These are phyloP conservation scores for Setaria italica DNA, from an alignment of 202 grass and related monocot species.

Conservation along the genomic window DNA sequence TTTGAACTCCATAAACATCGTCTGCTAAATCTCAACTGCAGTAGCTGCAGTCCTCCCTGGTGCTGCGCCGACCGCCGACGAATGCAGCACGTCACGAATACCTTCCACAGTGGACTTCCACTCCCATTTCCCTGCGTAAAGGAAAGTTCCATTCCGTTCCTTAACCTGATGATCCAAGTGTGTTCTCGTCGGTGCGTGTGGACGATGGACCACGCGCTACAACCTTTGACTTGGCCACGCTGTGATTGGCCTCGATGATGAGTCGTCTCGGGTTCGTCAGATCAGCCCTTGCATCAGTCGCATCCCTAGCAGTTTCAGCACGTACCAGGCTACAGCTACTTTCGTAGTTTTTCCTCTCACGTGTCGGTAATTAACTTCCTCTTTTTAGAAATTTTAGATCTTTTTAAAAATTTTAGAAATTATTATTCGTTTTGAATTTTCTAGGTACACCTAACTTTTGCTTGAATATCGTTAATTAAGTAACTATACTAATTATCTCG, in stretches of 20 bases:
- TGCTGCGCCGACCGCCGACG: no score
- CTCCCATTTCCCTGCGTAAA: neutral
- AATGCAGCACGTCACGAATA: neutral
- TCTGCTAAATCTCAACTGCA: neutral
- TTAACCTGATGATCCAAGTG: neutral
- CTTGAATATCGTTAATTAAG: no score
- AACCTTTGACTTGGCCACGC: slow-evolving; percentile 14
- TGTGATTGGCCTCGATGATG: neutral
- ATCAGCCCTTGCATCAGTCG: neutral
- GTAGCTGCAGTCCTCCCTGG: no score
- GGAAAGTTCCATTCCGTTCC: neutral
- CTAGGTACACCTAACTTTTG: no score
- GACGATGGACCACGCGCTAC: neutral
- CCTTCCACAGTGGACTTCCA: neutral
- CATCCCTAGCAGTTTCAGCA: neutral
- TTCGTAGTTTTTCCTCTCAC: neutral
- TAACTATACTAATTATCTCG: no score
- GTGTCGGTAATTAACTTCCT: neutral
- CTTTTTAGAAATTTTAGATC: no score
- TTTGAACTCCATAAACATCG: neutral
- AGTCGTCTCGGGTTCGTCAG: neutral
- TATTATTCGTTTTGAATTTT: no score
- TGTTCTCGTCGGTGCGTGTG: neutral
- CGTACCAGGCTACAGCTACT: no score
- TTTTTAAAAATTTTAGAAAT: no score